Evolutionary conservation across 2,329 filamentous ascomycete species (phyloP).

Genomic region (Penicillium sp.): DNA sequence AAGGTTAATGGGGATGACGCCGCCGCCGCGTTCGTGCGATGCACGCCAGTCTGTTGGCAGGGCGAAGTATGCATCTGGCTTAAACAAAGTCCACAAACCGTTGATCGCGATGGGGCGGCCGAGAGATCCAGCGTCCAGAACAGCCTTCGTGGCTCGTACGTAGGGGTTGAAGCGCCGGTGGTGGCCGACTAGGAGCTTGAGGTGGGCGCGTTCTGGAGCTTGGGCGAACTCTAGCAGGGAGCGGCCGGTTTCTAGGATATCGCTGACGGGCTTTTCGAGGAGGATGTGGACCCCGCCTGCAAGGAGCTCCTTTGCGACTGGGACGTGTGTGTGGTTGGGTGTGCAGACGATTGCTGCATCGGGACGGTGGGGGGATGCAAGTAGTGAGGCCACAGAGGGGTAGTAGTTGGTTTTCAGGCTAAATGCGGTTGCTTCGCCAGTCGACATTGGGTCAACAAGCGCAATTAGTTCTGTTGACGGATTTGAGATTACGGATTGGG

Average conservation of each 20-base stretch:
- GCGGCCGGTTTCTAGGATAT: slow-evolving; percentile 27
- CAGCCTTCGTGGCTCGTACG: slow-evolving; percentile 50
- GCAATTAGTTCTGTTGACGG: slow-evolving; percentile 42
- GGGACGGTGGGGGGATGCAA: slow-evolving; percentile 42
- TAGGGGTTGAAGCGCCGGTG: slow-evolving; percentile 61
- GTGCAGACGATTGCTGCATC: slow-evolving; percentile 60
- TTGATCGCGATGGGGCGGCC: slow-evolving; percentile 53
- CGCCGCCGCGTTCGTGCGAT: slow-evolving; percentile 44
- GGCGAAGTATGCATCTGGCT: slow-evolving; percentile 53
- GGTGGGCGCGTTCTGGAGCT: slow-evolving; percentile 22
- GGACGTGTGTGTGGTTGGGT: slow-evolving; percentile 58
- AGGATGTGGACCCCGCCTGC: slow-evolving; percentile 52
- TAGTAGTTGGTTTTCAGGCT: slow-evolving; percentile 42
- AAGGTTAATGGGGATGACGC: slow-evolving; percentile 57
- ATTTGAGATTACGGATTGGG: slow-evolving; percentile 43
- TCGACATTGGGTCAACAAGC: slow-evolving; percentile 48
- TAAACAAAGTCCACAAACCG: slow-evolving; percentile 55
- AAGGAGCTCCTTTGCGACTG: slow-evolving; percentile 51
- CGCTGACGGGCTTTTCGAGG: slow-evolving; percentile 58
- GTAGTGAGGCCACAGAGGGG: slow-evolving; percentile 43
- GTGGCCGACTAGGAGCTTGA: slow-evolving; percentile 57
- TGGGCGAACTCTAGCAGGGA: slow-evolving; percentile 21
- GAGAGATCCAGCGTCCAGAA: slow-evolving; percentile 42
- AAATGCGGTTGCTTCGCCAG: slow-evolving; percentile 36
- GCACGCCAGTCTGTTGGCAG: slow-evolving; percentile 51